Evolutionary conservation across 108 stramenopile species (phyloP), one percentile per base, ranked within the genome.

Genomic region (Mayamaea pseudoterrestris): DNA sequence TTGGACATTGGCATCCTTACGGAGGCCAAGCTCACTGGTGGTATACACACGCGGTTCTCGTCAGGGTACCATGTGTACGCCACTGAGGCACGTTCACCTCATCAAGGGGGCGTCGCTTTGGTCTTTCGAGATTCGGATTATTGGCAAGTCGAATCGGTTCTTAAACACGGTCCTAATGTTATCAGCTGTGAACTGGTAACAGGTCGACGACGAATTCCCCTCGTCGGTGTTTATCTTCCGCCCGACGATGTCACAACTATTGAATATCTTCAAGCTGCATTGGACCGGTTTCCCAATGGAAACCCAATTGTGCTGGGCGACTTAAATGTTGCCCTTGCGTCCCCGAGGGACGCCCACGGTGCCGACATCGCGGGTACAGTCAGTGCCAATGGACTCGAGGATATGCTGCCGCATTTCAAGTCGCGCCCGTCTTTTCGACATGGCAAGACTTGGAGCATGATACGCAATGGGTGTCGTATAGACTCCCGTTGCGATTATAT

Each of bases 101-200:
- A n/a, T n/a, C 50, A 52, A 24, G 50, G 50, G 39, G 50, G 50
- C 27, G 29, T 41, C 12, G 12, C 21, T 6, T 30, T 52, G 21
- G 35, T 52, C 37, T 52, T 32, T 32, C 32, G 50, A n/a, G n/a
- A 30, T 9, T 20, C 20, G 36, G 50, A 41, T 11, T 5, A 16
- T 2, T 52, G 28, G 17, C 27, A 37, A 36, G 37, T 52, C 35
- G 37, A 52, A 1, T 27, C 28, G 17, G 35, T 39, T 18, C 27
- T 6, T 0, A n/a, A 22, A n/a, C 22, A 7, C 16, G 50, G 50
- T 16, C 50, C 37, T 2, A 52, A 52, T 40, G 37, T 52, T 16
- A 27, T 39, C 20, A 22, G 35, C 5, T 52, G 32, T 24, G 17
- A 37, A 22, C 37, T 40, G 2, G 35, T 39, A 12, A 23, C 21